These are phyloP conservation scores for Aspergillus leporis DNA, from an alignment of 495 filamentous ascomycete species.

Conservation along the genomic window DNA sequence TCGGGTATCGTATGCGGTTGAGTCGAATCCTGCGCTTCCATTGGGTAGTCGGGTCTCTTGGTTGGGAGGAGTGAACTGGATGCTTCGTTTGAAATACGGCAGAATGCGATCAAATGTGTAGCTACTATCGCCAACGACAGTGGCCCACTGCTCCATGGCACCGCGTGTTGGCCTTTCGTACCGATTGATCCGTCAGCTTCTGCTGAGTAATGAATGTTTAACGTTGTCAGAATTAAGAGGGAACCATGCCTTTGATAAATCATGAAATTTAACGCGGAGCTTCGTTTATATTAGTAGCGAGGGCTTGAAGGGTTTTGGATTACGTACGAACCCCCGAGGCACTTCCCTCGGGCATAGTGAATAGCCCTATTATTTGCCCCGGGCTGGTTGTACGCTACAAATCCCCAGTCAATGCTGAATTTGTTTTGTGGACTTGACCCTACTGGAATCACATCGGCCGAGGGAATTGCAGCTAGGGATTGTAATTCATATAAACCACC, in stretches of 20 bases:
- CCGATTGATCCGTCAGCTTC: background rate
- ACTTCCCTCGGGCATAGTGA: slow-evolving; percentile 41
- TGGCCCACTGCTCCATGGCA: slow-evolving; percentile 56
- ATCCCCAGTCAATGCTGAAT: slow-evolving; percentile 52
- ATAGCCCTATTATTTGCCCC: slow-evolving; percentile 36
- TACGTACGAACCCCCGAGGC: slow-evolving; percentile 34
- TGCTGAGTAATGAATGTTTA: background rate
- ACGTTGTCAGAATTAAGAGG: too few relatives aligned
- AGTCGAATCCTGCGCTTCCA: slow-evolving; percentile 44
- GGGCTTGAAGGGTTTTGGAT: background rate
- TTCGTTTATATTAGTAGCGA: background rate
- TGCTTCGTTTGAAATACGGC: slow-evolving; percentile 56
- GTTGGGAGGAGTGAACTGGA: slow-evolving; percentile 53
- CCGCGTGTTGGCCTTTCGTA: slow-evolving; percentile 17
- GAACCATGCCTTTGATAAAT: slow-evolving; percentile 43
- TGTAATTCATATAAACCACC: slow-evolving; percentile 55
- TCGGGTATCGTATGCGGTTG: slow-evolving; percentile 26
- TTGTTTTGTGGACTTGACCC: slow-evolving; percentile 14
- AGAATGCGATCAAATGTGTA: slow-evolving; percentile 54
- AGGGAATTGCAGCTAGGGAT: slow-evolving; percentile 30
- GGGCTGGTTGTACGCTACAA: slow-evolving; percentile 39
- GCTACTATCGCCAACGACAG: slow-evolving; percentile 52
- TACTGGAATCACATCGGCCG: slow-evolving; percentile 30
- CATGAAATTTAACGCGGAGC: slow-evolving; percentile 54
- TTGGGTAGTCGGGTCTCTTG: slow-evolving; percentile 33